phyloP scores from a whole-genome alignment of 1,284 basidiomycete genomes.

The Puccinia polysora region DNA sequence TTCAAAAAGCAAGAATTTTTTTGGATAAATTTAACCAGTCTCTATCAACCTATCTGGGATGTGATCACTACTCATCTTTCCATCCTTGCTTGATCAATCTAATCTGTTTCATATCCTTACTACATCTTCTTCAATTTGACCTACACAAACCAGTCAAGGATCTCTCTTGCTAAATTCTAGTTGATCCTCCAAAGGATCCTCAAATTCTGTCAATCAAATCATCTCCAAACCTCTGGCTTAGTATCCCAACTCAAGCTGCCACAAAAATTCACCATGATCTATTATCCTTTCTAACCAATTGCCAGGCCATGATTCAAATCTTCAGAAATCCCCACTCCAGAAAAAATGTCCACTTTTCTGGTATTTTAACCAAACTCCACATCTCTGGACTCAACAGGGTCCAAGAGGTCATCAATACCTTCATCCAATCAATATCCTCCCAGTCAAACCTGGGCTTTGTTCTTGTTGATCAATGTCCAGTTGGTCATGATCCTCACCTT shows the following conservation, averaged over 20 bases:
- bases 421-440: conserved; percentile 8
- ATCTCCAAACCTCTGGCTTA: neutral
- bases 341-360: conserved; percentile 48
- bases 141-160: no score
- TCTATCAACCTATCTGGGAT: no score
- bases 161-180: conserved; percentile 13
- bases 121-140: no score
- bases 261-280: neutral
- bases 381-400: conserved; percentile 48
- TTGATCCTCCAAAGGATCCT: conserved; percentile 21
- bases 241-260: neutral
- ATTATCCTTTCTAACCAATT: conserved; percentile 5
- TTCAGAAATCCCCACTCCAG: conserved; percentile 1
- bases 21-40: no score
- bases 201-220: conserved; percentile 23
- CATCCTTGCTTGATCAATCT: no score
- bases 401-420: conserved; percentile 21
- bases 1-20: no score
- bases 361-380: conserved; percentile 49
- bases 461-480: neutral
- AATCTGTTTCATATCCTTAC: no score
- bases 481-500: conserved; percentile 40
- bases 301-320: neutral
- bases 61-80: no score
- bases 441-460: conserved; percentile 28